phyloP scores from a whole-genome alignment of 768 basidiomycete species.

The Butyriboletus loyo region DNA sequence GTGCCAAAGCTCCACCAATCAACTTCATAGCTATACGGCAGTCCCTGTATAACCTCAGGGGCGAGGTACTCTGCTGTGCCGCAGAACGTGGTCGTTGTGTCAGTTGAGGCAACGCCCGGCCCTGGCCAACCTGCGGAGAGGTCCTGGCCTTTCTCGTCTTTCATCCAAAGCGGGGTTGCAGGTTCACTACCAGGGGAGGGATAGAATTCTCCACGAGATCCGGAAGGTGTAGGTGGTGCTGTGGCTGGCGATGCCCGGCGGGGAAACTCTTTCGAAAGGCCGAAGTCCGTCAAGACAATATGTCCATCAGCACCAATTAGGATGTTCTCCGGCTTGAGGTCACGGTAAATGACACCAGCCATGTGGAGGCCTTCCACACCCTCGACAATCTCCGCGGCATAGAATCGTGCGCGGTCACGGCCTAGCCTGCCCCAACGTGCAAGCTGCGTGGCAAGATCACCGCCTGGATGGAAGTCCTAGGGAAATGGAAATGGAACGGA shows the following conservation, averaged over 20 bases:
- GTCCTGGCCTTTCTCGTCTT: conserved; percentile 54
- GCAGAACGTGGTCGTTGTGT: conserved; percentile 85
- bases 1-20: conserved; percentile 99
- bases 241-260: conserved; percentile 45
- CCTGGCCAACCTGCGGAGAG: conserved; percentile 56
- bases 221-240: conserved; percentile 58
- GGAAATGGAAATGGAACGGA: conserved; percentile 10
- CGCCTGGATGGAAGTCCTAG: conserved; percentile 92
- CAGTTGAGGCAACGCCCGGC: conserved; percentile 45
- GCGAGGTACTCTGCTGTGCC: conserved; percentile 97
- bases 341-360: conserved; percentile 94
- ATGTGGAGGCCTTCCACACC: conserved; percentile 93
- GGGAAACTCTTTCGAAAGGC: conserved; percentile 88
- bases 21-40: conserved; percentile 88
- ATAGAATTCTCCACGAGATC: conserved; percentile 51
- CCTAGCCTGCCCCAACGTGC: conserved; percentile 94
- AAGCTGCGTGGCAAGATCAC: conserved; percentile 96
- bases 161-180: conserved; percentile 77
- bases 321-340: conserved; percentile 96
- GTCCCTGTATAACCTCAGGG: conserved; percentile 92
- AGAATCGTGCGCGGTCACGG: conserved; percentile 92
- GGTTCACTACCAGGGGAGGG: conserved; percentile 42
- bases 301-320: conserved; percentile 93
- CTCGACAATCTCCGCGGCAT: conserved; percentile 95
- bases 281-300: conserved; percentile 96